Evolutionary conservation across 495 filamentous ascomycete genomes (phyloP).

Genomic region (Parathielavia hyrcaniae): DNA sequence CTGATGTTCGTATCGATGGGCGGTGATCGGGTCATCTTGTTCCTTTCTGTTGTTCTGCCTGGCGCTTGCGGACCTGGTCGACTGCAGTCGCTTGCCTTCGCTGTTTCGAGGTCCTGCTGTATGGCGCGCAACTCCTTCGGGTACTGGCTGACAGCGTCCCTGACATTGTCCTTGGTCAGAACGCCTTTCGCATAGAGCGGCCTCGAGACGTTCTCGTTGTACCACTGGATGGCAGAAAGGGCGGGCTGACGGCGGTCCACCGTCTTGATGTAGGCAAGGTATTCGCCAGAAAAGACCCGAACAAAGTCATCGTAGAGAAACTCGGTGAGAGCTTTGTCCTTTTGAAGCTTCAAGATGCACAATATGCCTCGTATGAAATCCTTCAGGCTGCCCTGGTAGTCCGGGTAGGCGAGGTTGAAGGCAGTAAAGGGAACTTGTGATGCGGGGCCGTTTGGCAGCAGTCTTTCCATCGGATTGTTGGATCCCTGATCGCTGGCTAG

Average conservation of each 20-base stretch:
- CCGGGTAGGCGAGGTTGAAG: conserved; percentile 53
- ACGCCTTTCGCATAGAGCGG: conserved; percentile 35
- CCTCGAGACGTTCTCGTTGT: conserved; percentile 37
- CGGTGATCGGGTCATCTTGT: background rate
- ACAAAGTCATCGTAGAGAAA: conserved; percentile 67
- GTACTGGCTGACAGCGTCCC: conserved; percentile 21
- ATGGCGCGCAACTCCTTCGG: conserved; percentile 17
- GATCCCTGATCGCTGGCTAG: background rate
- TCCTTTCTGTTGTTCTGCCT: background rate
- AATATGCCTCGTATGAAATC: conserved; percentile 52
- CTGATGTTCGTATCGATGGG: background rate
- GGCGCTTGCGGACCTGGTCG: background rate
- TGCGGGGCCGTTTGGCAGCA: conserved; percentile 22
- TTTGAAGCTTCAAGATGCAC: conserved; percentile 47
- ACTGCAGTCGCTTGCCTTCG: background rate
- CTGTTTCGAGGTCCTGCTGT: background rate
- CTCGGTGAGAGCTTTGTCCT: conserved; percentile 35
- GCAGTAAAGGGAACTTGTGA: conserved; percentile 37
- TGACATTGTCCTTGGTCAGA: conserved; percentile 37
- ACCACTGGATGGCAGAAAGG: conserved; percentile 40
- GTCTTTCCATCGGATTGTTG: conserved; percentile 12
- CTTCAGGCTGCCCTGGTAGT: conserved; percentile 46
- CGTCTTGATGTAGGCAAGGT: conserved; percentile 35
- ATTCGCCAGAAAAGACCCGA: conserved; percentile 41
- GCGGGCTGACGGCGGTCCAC: conserved; percentile 18